Evolutionary conservation across 305 asterid species (phyloP).

Genomic region (Nicotiana rustica): DNA sequence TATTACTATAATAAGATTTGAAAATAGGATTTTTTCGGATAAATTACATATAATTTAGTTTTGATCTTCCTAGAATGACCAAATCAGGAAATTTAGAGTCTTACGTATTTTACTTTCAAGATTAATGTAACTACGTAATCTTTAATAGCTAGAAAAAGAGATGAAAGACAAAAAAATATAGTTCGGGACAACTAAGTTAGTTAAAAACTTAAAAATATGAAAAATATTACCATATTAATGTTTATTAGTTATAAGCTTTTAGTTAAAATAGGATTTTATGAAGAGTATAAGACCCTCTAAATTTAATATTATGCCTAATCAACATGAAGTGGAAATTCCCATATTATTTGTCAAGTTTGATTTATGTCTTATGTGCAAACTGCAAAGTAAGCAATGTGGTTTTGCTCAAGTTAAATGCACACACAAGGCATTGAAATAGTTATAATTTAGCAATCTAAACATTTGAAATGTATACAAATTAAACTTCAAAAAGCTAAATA

Average conservation of each 20-base stretch:
- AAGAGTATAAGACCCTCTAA: not conserved
- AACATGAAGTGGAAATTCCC: not conserved
- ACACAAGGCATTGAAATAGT: not conserved
- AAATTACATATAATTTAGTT: not conserved
- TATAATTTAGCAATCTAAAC: not conserved
- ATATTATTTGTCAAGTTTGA: not conserved
- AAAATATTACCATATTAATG: not conserved
- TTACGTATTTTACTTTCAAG: not conserved
- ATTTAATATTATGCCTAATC: not conserved
- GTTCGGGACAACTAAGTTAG: not conserved
- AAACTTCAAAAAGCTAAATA: not conserved
- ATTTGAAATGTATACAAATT: not conserved
- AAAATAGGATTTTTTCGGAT: not conserved
- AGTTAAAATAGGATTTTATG: not conserved
- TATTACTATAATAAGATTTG: not conserved
- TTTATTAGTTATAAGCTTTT: too few species aligned
- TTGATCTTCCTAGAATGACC: not conserved
- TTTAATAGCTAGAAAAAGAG: not conserved
- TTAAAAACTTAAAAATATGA: not conserved
- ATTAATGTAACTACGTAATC: not conserved
- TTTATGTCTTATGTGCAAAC: not conserved
- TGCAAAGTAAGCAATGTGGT: not conserved
- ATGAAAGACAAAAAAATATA: not conserved
- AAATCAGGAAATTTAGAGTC: too few species aligned
- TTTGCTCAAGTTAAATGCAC: not conserved